These are phyloP conservation scores for Endothia cerciana DNA, from an alignment of 2,329 filamentous ascomycete species.

Conservation along the genomic window DNA sequence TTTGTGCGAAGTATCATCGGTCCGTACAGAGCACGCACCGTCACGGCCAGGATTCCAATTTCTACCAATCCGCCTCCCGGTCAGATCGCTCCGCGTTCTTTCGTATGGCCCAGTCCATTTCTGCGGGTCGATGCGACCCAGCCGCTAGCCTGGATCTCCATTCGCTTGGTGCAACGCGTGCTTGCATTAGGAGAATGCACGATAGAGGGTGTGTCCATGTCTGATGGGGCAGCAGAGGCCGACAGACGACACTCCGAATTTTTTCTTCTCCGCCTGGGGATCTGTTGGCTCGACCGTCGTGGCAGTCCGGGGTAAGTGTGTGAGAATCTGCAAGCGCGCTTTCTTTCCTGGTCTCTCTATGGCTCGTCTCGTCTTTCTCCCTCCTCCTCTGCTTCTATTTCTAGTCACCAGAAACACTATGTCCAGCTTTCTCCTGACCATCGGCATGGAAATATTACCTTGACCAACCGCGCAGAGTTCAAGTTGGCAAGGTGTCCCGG, in stretches of 20 bases:
- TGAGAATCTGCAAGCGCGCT: constrained; percentile 10
- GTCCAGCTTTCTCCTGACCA: background rate
- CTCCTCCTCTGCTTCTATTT: background rate
- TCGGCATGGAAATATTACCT: background rate
- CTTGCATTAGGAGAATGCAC: constrained; percentile 26
- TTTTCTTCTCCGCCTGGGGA: background rate
- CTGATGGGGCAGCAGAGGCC: background rate
- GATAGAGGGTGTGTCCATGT: constrained; percentile 13
- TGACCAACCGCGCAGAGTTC: background rate
- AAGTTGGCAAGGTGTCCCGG: background rate
- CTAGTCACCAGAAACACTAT: background rate
- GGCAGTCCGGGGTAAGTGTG: constrained; percentile 4
- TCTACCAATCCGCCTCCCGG: background rate
- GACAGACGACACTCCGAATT: background rate
- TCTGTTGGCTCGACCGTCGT: background rate
- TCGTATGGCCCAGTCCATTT: background rate
- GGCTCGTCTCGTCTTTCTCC: constrained; percentile 1
- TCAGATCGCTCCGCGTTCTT: background rate
- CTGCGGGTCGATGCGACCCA: constrained; percentile 24
- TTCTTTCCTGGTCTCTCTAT: background rate
- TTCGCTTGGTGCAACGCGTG: constrained; percentile 22
- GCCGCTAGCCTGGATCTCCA: constrained; percentile 17
- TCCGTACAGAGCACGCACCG: background rate
- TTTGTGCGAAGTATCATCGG: background rate
- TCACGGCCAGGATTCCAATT: background rate